Evolutionary conservation across 305 asterid species (phyloP).

Genomic region (Petunia hybrid): DNA sequence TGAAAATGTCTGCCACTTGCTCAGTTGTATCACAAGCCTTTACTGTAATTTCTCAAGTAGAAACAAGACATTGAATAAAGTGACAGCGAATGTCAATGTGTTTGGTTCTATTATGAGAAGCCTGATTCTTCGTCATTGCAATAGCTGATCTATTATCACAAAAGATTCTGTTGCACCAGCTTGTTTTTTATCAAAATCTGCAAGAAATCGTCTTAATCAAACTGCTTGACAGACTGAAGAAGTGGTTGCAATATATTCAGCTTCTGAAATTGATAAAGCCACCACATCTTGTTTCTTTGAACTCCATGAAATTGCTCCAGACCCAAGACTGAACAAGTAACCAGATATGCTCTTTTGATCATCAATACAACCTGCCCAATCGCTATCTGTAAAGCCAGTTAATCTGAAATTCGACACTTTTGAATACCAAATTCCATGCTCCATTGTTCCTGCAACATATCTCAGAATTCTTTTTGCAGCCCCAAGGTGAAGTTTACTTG

Average conservation of each 20-base stretch:
- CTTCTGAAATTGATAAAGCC: constrained; percentile 3
- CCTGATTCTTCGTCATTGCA: not conserved
- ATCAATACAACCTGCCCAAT: not conserved
- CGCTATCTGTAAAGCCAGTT: not conserved
- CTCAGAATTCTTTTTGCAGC: not conserved
- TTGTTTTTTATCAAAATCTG: too few species aligned
- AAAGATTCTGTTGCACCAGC: not conserved
- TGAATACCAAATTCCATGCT: constrained; percentile 7
- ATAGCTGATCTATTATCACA: not conserved
- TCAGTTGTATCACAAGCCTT: too few species aligned
- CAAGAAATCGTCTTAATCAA: not conserved
- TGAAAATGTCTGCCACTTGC: too few species aligned
- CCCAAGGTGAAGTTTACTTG: constrained; percentile 3
- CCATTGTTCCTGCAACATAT: not conserved
- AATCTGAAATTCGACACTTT: not conserved
- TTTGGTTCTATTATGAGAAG: not conserved
- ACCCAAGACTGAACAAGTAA: not conserved
- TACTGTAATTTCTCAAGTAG: not conserved
- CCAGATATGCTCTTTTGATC: not conserved
- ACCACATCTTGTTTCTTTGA: not conserved
- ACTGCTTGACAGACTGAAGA: not conserved
- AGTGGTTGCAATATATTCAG: not conserved
- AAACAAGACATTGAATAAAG: not conserved
- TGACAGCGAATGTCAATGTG: not conserved
- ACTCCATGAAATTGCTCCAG: not conserved